Base-by-base conservation (phyloP, 2,329 filamentous ascomycete species). In the Cladosporium sp. region DNA sequence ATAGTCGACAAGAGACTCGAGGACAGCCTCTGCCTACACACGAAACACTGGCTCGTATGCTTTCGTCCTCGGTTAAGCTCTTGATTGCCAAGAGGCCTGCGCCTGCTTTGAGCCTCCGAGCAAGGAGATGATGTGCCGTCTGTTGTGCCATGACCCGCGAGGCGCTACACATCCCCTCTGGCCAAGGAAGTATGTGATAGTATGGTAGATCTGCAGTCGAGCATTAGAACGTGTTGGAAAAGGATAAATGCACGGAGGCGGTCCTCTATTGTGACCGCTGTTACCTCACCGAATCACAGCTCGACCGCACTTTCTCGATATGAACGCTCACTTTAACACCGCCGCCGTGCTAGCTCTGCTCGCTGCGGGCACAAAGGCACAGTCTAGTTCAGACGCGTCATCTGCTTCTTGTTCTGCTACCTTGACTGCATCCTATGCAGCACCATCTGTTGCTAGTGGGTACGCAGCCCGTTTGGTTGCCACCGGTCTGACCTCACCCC, bases 391-490 rank as follows among this genome's bases (percentile, higher is more conserved):
- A 8, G 42, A 5, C 20, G 50, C 44, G 7, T 20, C 20, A 3
- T 40, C 44, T 4, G 54, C 45, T 15, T 57, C 68, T 32, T 76
- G 73, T 65, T 70, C 72, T 36, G 69, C 67, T 47, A 70, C 70
- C 4, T 68, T 76, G 57, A 67, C 70, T 19, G 70, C 74, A 34
- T 66, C 63, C 40, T 67, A 76, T 65, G 68, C 71, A 20, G 61
- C 65, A 12, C 75, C 76, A 35, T 77, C 74, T 15, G 68, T 78
- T 17, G 74, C 74, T 12, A 61, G 68, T 17, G 76, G 75, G 12
- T 78, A 75, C 61, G 64, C 68, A 24, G 74, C 74, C 4, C 71
- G 74, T 55, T 71, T 80, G 10, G 75, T 81, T 42, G 77, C 78
- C 9, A 76, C 74, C 19, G 73, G 73, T 9, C 65, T 81, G 39